Evolutionary conservation across 2,329 filamentous ascomycete genomes (phyloP).

Genomic region (Fusarium palustre): DNA sequence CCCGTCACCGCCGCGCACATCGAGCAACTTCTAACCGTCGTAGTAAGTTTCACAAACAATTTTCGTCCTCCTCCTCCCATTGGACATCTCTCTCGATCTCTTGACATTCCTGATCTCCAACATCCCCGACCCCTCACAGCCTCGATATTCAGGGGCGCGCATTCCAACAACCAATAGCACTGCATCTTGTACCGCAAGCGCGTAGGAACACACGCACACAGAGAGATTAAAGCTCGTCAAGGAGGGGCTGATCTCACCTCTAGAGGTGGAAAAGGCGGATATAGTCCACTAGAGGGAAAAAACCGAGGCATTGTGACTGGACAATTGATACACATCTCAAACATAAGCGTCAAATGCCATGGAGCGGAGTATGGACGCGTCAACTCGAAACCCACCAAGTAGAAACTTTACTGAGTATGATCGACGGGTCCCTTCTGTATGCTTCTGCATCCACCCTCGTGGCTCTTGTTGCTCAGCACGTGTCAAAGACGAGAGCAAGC

Average conservation of each 20-base stretch:
- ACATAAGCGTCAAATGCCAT: constrained; percentile 18
- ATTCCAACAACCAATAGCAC: constrained; percentile 26
- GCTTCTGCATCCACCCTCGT: constrained; percentile 11
- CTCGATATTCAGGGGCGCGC: constrained; percentile 37
- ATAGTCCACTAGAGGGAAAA: constrained; percentile 9
- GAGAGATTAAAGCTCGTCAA: constrained; percentile 26
- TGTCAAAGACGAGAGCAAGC: constrained; percentile 12
- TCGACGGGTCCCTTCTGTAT: constrained; percentile 23
- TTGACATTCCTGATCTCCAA: constrained; percentile 30
- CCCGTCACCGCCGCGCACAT: constrained; percentile 1
- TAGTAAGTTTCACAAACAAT: constrained; percentile 10
- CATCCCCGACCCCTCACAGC: constrained; percentile 24
- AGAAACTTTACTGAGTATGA: constrained; percentile 26
- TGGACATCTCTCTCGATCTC: constrained; percentile 16
- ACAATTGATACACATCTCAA: constrained; percentile 31
- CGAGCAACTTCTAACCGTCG: not conserved
- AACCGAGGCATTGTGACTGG: constrained; percentile 23
- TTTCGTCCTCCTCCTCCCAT: constrained; percentile 7
- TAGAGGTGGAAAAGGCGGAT: constrained; percentile 1
- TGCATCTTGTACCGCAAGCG: not conserved
- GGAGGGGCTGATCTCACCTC: constrained; percentile 22
- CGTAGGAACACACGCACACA: not conserved
- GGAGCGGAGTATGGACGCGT: constrained; percentile 36
- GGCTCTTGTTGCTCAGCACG: constrained; percentile 13
- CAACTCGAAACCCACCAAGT: constrained; percentile 35